phyloP scores from a whole-genome alignment of 345 rosid genomes.

The Eucalyptus microcorys region DNA sequence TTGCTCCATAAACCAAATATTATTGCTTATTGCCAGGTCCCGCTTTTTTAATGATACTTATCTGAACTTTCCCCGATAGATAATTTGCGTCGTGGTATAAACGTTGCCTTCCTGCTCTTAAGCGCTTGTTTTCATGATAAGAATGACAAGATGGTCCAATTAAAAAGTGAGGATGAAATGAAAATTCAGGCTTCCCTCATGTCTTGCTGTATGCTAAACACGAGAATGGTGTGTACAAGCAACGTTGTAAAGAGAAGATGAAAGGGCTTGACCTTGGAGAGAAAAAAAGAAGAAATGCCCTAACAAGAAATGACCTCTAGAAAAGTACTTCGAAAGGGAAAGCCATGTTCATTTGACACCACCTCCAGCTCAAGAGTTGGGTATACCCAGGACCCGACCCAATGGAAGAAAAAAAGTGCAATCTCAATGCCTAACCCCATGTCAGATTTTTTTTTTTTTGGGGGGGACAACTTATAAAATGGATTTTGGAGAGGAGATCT shows the following conservation, averaged over 20 bases:
- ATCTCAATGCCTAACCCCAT: background rate
- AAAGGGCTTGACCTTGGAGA: background rate
- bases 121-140: background rate
- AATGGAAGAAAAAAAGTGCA: background rate
- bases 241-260: background rate
- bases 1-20: background rate
- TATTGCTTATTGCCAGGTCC: background rate
- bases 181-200: background rate
- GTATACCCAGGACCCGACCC: background rate
- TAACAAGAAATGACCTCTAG: background rate
- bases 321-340: background rate
- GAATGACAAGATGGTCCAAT: background rate
- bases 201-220: background rate
- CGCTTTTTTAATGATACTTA: background rate
- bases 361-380: background rate
- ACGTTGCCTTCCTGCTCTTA: background rate
- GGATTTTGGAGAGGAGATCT: background rate
- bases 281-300: background rate
- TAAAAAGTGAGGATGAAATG: background rate
- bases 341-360: background rate
- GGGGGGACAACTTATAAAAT: background rate
- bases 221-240: background rate
- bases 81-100: background rate
- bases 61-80: background rate
- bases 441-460: background rate